A percentile compares a stretch with the other conserved stretches of the same genome.
These are phyloP conservation scores for Claviceps maximensis DNA, from an alignment of 2,329 filamentous ascomycete species.

Conservation along the genomic window DNA sequence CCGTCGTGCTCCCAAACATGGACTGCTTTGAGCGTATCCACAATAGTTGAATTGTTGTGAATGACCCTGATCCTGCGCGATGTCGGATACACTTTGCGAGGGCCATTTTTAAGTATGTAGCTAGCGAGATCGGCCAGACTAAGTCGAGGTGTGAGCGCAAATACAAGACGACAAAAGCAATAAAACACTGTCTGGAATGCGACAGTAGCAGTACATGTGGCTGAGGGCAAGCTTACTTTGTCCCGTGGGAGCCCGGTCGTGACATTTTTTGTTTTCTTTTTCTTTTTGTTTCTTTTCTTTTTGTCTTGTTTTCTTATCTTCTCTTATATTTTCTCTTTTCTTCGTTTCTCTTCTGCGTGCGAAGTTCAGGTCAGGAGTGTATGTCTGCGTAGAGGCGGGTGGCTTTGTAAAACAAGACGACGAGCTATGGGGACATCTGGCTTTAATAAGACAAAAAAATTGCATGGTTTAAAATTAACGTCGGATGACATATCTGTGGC, in stretches of 20 bases:
- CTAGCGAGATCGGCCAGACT: conserved; percentile 17
- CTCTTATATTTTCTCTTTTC: background rate
- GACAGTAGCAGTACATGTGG: background rate
- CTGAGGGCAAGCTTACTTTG: conserved; percentile 6
- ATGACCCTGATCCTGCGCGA: conserved; percentile 22
- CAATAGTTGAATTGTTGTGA: conserved; percentile 18
- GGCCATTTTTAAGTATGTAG: conserved; percentile 15
- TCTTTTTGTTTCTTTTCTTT: background rate
- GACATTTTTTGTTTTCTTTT: background rate
- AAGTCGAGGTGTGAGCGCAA: background rate
- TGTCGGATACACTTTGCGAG: conserved; percentile 12
- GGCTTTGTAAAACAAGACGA: background rate
- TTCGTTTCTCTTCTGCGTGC: background rate
- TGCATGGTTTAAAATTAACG: background rate
- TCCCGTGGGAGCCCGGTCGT: conserved; percentile 7
- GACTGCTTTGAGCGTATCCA: conserved; percentile 24
- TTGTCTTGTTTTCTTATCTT: background rate
- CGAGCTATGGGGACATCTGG: background rate
- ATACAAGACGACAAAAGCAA: background rate
- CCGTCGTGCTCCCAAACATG: conserved; percentile 33
- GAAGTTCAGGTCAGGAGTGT: background rate
- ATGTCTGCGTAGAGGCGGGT: background rate
- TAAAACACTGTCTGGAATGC: background rate
- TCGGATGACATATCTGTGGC: conserved; percentile 1
- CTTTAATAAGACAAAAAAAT: background rate